These are phyloP conservation scores for Phytophthora citrophthora DNA, from an alignment of 352 stramenopile genomes.

Conservation along the genomic window DNA sequence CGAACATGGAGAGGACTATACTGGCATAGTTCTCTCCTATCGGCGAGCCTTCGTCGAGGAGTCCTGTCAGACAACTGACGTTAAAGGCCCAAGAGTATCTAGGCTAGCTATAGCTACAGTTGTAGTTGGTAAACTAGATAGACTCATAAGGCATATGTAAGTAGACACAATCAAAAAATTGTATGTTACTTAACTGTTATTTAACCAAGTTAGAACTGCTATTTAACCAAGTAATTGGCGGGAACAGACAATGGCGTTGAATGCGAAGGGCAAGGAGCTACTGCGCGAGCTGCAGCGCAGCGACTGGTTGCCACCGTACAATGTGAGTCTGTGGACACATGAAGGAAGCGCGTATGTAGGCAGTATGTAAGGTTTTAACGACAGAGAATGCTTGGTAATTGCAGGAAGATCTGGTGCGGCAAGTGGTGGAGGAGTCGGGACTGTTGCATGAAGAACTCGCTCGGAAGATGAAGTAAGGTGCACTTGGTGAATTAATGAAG, in stretches of 20 bases:
- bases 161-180: too few species aligned
- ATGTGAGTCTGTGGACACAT: slow-evolving; percentile 55
- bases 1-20: too few species aligned
- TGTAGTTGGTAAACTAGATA: too few species aligned
- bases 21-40: too few species aligned
- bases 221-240: too few species aligned
- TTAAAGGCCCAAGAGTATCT: too few species aligned
- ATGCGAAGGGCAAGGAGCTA: slow-evolving; percentile 83
- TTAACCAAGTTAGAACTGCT: too few species aligned
- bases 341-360: slow-evolving; percentile 1
- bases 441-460: slow-evolving; percentile 74
- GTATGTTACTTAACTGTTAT: too few species aligned
- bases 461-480: slow-evolving; percentile 68
- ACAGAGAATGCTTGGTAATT: background rate
- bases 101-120: too few species aligned
- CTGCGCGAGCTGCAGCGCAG: slow-evolving; percentile 91
- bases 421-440: slow-evolving; percentile 80
- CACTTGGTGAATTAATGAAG: background rate
- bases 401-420: slow-evolving; percentile 83
- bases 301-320: slow-evolving; percentile 93
- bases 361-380: background rate
- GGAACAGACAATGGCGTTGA: slow-evolving; percentile 59
- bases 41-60: too few species aligned
- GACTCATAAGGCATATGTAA: too few species aligned
- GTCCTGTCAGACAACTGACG: too few species aligned